Evolutionary conservation across 139 green algal genomes (phyloP), one percentile per base, ranked within the genome.

Genomic region (Nannochloris sp.): DNA sequence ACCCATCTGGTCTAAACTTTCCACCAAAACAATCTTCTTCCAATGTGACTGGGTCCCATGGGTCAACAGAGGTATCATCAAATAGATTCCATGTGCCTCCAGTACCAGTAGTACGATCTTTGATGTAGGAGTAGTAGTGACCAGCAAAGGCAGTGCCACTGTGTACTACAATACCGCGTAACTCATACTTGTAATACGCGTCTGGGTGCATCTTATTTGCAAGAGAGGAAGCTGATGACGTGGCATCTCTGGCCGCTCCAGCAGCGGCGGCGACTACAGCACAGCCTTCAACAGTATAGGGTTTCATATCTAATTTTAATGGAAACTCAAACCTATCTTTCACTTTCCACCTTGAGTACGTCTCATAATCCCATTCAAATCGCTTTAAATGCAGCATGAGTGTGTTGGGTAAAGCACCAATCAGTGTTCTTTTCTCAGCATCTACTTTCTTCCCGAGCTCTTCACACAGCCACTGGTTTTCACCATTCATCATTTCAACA

Each of bases 61-160:
- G 66, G 4, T 76, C 76, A 12, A 97, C 91, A 3, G 25, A 33
- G 25, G 75, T 83, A 83, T 97, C 91, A 65, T 97, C 91, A 62
- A 97, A 96, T 25, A 59, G 71, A 46, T 82, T 83, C 91, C 91
- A 97, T 19, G 58, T 42, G 48, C 75, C 80, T 4, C 64, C 6
- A 29, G 13, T 13, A 6, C 64, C 6, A 29, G 13, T 13, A 23
- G 25, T n/a, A 29, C 62, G 42, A 48, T 65, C 67, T 63, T 87
- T 83, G 54, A 95, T 92, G 75, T 88, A 96, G 13, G 85, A 89
- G 70, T 97, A 97, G 75, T 97, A 97, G 73, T 97, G 92, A 1
- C 92, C 92, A 1, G 85, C 89, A 80, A 95, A 94, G 0, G 89
- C 90, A 9, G 75, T 92, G n/a, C 91, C 92, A 6, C 71, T 89